Evolutionary conservation across 371 early-diverging fungal species (phyloP).

Genomic region (Mortierella sp.): DNA sequence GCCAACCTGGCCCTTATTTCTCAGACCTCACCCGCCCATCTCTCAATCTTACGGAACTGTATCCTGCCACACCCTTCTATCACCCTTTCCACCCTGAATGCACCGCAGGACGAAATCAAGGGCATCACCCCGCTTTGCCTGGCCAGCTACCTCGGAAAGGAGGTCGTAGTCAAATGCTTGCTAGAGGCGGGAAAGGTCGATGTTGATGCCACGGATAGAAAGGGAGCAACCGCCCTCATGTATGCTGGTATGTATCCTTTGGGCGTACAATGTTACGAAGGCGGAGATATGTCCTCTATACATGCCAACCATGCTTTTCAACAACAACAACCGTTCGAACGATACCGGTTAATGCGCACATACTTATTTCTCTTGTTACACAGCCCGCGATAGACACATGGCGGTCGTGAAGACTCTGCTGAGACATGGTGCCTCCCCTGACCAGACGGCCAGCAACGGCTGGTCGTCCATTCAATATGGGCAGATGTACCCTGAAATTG

Average conservation of each 20-base stretch:
- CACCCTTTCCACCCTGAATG: slow-evolving; percentile 65
- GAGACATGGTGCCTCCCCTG: slow-evolving; percentile 67
- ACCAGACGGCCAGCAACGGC: slow-evolving; percentile 73
- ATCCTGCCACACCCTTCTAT: slow-evolving; percentile 67
- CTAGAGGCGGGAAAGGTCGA: slow-evolving; percentile 74
- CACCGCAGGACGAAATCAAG: slow-evolving; percentile 73
- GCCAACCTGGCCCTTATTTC: slow-evolving; percentile 71
- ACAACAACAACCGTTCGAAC: too few relatives aligned
- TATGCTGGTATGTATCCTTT: slow-evolving; percentile 70
- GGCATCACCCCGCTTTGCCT: slow-evolving; percentile 83
- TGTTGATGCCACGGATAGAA: slow-evolving; percentile 76
- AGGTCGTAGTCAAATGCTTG: slow-evolving; percentile 68
- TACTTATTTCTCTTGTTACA: background rate
- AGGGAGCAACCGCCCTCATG: slow-evolving; percentile 83
- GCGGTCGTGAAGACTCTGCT: slow-evolving; percentile 69
- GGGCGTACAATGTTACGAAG: background rate
- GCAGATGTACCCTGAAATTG: slow-evolving; percentile 69
- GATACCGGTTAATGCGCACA: background rate
- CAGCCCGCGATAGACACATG: slow-evolving; percentile 77
- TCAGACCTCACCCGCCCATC: slow-evolving; percentile 65
- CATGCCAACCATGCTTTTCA: too few relatives aligned
- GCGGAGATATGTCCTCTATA: background rate
- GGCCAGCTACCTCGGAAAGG: slow-evolving; percentile 78
- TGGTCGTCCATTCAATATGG: slow-evolving; percentile 81
- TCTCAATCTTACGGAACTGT: slow-evolving; percentile 68